Base-by-base conservation (phyloP, 2,329 filamentous ascomycete genomes). In the Sarocladium oryzae region DNA sequence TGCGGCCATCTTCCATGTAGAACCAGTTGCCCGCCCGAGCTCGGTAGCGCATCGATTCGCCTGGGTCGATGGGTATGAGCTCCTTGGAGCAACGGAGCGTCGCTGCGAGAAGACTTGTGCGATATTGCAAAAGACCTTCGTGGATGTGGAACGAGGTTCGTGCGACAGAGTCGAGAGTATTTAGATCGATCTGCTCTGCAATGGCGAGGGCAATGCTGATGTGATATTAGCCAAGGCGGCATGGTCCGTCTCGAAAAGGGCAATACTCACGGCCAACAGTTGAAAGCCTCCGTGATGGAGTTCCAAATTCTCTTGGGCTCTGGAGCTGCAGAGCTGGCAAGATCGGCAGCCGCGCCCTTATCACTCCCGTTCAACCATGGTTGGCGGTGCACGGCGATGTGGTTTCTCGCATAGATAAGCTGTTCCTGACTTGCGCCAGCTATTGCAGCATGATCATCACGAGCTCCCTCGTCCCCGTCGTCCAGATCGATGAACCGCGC, bases 41-140 rank as follows among this genome's bases (percentile, higher is more conserved):
- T 24, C 80, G 75, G 59, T 78, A 81, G 15, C 81, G 74, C 56
- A 81, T 72, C 16, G 75, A 75, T 56, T 79, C 75, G 36, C 79
- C 77, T 26, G 74, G 71, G 53, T 81, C 75, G 55, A 80, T 66
- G 41, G 75, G 71, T 5, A 76, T 59, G 51, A 70, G 68, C 60
- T 95, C 89, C 65, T 90, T 89, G 55, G 75, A 76, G 72, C 92
- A 96, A 56, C 83, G 89, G 49, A 96, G 75, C 2, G 89, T 92
- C 54, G 85, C 83, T 33, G 74, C 75, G 49, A 93, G 75, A 16
- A 96, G 78, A 57, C 86, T 81, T 48, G 74, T 76, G 61, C 89
- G 85, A 67, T 88, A 91, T 60, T 90, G 88, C 38, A 95, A 73
- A 21, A 97, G 78, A 57, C 85, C 88, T 52, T 78, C 77, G 58